Base-by-base conservation (phyloP, 2,329 filamentous ascomycete species). In the Clarireedia homoeocarpa region DNA sequence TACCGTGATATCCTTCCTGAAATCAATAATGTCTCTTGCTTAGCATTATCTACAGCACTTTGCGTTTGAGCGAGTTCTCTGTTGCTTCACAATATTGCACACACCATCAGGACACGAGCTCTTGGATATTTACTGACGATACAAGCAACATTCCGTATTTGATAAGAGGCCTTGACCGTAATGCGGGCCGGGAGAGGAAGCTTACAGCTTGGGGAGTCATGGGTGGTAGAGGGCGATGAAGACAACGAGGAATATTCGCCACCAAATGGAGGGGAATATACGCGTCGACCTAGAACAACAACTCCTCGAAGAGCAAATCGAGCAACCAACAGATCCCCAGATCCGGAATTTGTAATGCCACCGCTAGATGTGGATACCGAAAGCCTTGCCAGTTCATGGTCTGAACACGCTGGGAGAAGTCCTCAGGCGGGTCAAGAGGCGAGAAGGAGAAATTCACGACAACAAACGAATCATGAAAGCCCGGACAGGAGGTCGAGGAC, bases 331-430 rank as follows among this genome's bases (percentile, higher is more conserved):
- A 64, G 54, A 53, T 68, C 68, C 1, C 65, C 65, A 27, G 67
- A 66, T 20, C 67, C 67, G n/a, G 62, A 68, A 48, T 55, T 70
- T 26, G 61, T 69, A 10, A 69, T 70, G 67, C 68, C 67, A 48
- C 62, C 66, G 10, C 38, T 69, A n/a, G 64, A 68, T 52, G 30
- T 57, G 10, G 63, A 67, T 55, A 36, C 59, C 9, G 57, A 66
- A 48, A 66, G 63, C 36, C 44, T 69, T 34, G 64, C 68, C 47
- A 65, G 62, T 12, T 69, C 67, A 7, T 64, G 67, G 64, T 42
- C 56, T 53, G 48, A 61, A 59, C 42, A 52, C 39, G 45, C 53
- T 15, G 52, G 17, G 56, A 50, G 30, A 50, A 56, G 36, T 52
- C 60, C 26, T 45, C 59, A 24, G 61, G 61, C 45, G 60, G 55